phyloP scores from a whole-genome alignment of 495 filamentous ascomycete species.

The Amniculicola lignicola region DNA sequence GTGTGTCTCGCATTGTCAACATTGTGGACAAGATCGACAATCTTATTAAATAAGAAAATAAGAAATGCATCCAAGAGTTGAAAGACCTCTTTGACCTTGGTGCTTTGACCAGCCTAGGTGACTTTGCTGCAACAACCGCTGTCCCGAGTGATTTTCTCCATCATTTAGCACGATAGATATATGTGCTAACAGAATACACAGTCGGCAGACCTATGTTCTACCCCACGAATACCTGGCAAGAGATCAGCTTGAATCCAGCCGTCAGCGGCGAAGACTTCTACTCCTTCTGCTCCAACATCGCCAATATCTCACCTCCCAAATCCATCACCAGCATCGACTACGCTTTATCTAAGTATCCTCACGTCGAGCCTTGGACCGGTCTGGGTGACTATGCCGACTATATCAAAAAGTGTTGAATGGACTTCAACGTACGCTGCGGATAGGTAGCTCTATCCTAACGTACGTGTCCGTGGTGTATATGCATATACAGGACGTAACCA shows the following conservation, averaged over 20 bases:
- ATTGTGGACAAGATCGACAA: conserved; percentile 59
- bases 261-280: conserved; percentile 46
- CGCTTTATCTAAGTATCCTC: conserved; percentile 45
- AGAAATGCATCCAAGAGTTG: conserved; percentile 49
- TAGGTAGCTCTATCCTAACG: too few species aligned
- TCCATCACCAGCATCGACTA: conserved; percentile 46
- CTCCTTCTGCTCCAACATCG: conserved; percentile 50
- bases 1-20: conserved; percentile 55
- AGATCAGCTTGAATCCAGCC: conserved; percentile 46
- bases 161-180: neutral
- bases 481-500: too few species aligned
- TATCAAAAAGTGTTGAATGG: too few species aligned
- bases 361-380: conserved; percentile 49
- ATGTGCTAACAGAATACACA: neutral
- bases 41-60: conserved; percentile 51
- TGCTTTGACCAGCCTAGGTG: conserved; percentile 54
- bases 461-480: too few species aligned
- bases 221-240: conserved; percentile 50
- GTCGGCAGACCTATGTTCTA: conserved; percentile 48
- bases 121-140: conserved; percentile 52
- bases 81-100: conserved; percentile 59
- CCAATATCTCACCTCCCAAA: conserved; percentile 46
- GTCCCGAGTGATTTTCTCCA: conserved; percentile 5
- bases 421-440: too few species aligned
- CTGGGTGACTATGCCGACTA: conserved; percentile 51